phyloP scores from a whole-genome alignment of 2,329 filamentous ascomycete species.

The Dactylellina leptospora region DNA sequence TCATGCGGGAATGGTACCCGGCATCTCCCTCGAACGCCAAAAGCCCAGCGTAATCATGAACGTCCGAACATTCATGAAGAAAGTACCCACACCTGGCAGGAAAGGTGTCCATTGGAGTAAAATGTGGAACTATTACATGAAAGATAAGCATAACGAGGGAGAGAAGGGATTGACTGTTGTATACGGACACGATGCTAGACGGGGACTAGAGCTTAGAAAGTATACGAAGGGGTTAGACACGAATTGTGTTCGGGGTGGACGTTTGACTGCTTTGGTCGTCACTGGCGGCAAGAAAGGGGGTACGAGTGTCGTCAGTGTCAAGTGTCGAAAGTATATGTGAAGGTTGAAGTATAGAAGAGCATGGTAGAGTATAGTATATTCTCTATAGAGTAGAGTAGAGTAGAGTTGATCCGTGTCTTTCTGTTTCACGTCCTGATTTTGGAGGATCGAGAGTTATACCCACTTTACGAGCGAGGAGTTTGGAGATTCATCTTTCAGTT shows the following conservation, averaged over 20 bases:
- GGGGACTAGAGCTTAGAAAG: slow-evolving; percentile 71
- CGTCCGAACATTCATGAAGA: slow-evolving; percentile 79
- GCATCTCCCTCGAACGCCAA: slow-evolving; percentile 69
- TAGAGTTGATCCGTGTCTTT: slow-evolving; percentile 1
- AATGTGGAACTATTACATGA: slow-evolving; percentile 58
- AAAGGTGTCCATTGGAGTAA: slow-evolving; percentile 74
- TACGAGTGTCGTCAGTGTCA: slow-evolving; percentile 54
- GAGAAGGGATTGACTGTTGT: slow-evolving; percentile 72
- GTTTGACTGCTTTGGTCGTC: slow-evolving; percentile 80
- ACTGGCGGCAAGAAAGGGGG: slow-evolving; percentile 64
- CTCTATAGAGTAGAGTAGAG: too few relatives aligned
- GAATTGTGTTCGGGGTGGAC: slow-evolving; percentile 78
- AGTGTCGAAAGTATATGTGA: slow-evolving; percentile 52
- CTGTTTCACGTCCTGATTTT: not conserved
- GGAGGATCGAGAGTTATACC: not conserved
- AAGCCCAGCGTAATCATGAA: slow-evolving; percentile 87
- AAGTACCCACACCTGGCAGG: slow-evolving; percentile 66
- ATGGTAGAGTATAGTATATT: not conserved
- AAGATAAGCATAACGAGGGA: not conserved
- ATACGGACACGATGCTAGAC: slow-evolving; percentile 85
- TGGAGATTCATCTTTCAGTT: slow-evolving; percentile 5
- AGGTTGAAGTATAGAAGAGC: not conserved
- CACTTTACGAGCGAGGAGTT: slow-evolving; percentile 39
- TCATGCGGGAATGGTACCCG: slow-evolving; percentile 85
- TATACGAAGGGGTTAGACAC: slow-evolving; percentile 89